A percentile compares a stretch with the other conserved stretches of the same genome.
phyloP scores from a whole-genome alignment of 768 basidiomycete species.

The Suillus clintonianus region DNA sequence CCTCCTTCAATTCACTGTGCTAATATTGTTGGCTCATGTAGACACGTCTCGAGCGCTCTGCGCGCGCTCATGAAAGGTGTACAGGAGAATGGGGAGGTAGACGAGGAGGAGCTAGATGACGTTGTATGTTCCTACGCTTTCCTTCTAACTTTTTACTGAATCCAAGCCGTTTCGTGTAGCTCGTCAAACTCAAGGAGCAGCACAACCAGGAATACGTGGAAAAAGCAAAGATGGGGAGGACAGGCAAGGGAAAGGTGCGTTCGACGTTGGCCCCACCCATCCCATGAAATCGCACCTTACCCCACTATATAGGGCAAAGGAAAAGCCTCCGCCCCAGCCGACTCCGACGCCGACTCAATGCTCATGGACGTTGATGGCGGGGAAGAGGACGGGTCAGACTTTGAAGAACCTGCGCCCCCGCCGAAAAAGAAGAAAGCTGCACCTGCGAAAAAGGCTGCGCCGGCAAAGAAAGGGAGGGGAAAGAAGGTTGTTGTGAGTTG shows the following conservation, averaged over 20 bases:
- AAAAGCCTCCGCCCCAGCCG: slow-evolving; percentile 44
- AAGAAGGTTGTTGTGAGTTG: slow-evolving; percentile 48
- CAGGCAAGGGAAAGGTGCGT: slow-evolving; percentile 46
- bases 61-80: slow-evolving; percentile 69
- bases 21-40: slow-evolving; percentile 25
- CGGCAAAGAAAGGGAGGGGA: slow-evolving; percentile 48
- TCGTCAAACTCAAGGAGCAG: slow-evolving; percentile 68
- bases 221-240: slow-evolving; percentile 39
- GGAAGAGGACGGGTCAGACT: slow-evolving; percentile 52
- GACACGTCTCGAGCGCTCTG: slow-evolving; percentile 66
- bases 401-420: slow-evolving; percentile 42
- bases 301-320: slow-evolving; percentile 46
- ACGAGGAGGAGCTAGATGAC: slow-evolving; percentile 77
- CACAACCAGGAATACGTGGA: slow-evolving; percentile 66
- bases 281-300: neutral
- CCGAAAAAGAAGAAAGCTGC: slow-evolving; percentile 45
- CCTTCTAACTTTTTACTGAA: slow-evolving; percentile 4
- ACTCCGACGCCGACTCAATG: slow-evolving; percentile 75
- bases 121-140: slow-evolving; percentile 45
- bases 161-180: slow-evolving; percentile 36
- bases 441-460: slow-evolving; percentile 33
- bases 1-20: neutral
- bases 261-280: neutral
- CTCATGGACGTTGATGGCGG: slow-evolving; percentile 68
- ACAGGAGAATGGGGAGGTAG: slow-evolving; percentile 60